These are phyloP conservation scores for Pichiaceae sp. DNA, from an alignment of 1,139 yeast species.

Conservation along the genomic window DNA sequence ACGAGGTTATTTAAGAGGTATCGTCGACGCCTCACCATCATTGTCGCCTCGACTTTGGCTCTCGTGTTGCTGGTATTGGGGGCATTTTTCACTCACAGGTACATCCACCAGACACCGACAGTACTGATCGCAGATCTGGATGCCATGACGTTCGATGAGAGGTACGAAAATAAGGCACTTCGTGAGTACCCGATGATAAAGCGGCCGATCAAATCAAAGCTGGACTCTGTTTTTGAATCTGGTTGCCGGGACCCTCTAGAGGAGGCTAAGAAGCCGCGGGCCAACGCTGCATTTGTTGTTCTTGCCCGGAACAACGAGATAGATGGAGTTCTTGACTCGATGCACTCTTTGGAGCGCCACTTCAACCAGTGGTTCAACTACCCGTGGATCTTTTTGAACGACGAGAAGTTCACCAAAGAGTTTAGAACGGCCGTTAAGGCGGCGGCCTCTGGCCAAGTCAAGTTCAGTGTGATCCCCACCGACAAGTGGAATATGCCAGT, in stretches of 20 bases:
- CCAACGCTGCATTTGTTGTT: constrained; percentile 79
- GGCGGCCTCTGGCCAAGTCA: constrained; percentile 49
- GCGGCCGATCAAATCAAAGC: constrained; percentile 24
- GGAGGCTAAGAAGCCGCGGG: constrained; percentile 28
- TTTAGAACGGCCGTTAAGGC: constrained; percentile 45
- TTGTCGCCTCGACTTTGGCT: not conserved
- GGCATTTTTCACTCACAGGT: not conserved
- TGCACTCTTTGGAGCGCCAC: constrained; percentile 69
- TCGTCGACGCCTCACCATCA: too few species aligned
- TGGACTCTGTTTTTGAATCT: constrained; percentile 37
- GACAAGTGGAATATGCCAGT: constrained; percentile 53
- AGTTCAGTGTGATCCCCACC: constrained; percentile 50
- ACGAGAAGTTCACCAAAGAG: constrained; percentile 58
- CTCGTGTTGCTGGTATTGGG: too few species aligned
- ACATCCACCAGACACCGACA: not conserved
- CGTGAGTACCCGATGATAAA: constrained; percentile 23
- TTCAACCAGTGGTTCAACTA: constrained; percentile 88
- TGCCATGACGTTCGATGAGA: constrained; percentile 8
- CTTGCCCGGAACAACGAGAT: constrained; percentile 72
- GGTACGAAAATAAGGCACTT: constrained; percentile 9
- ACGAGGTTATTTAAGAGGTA: too few species aligned
- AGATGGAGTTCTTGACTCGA: constrained; percentile 58
- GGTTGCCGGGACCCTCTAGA: constrained; percentile 41
- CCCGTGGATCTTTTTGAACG: constrained; percentile 83
- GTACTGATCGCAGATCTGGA: not conserved